Evolutionary conservation across 352 stramenopile genomes (phyloP), one percentile per base, ranked within the genome.

Genomic region (Globisporangium radiosum): DNA sequence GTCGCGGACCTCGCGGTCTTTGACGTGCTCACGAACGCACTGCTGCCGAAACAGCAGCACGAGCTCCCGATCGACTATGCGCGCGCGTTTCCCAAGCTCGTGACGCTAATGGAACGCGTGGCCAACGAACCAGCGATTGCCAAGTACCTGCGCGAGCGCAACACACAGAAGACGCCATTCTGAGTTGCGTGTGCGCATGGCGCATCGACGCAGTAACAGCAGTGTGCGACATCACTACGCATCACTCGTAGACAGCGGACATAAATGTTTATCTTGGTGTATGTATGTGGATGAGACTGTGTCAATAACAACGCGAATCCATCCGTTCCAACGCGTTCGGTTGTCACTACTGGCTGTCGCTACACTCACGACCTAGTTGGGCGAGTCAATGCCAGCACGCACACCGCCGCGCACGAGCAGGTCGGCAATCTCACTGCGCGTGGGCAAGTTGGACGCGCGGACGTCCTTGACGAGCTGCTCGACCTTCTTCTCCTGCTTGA

Each of bases 401-500:
- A 92, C 85, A 48, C 85, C 85, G 51, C 85, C 85, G 38, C 81
- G 81, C 47, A 81, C 57, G 51, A 94, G 69, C 49, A 94, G 53
- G 65, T 92, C 81, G 19, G 76, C 76, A 36, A 94, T 94, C 59
- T 86, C 78, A 51, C 75, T 69, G 61, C 82, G 80, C 69, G 87
- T 68, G 3, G 63, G 45, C 38, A 91, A 9, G 55, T 75, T 59
- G 38, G 79, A 88, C 49, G 60, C 61, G 19, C 70, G 78, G 69
- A 82, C 76, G 52, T 83, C 75, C 58, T 79, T 89, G 52, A 85
- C 88, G 19, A 98, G 75, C 43, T 81, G 67, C 56, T 90, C 73
- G 39, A 98, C 76, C 68, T 97, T 92, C 69, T 97, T 96, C 77
- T 98, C 91, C 63, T 97, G 91, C 69, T 98, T 92, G 56, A 98